Conservation (phyloP, 192 early-diverging fungal genomes). For the Backusella australiensis region DNA sequence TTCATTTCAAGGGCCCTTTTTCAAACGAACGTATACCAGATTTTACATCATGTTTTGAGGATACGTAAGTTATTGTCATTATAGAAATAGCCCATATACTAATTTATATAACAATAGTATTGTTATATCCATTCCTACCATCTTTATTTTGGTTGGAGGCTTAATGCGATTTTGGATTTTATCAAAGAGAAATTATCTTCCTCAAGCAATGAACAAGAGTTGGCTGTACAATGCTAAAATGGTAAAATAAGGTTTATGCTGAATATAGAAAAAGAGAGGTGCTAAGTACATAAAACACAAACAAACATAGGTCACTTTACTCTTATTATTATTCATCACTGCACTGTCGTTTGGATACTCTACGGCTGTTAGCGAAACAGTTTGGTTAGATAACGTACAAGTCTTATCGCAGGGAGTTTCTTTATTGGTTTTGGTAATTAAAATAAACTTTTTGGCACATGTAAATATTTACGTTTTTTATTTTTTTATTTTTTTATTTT, state of each 20-base stretch:
- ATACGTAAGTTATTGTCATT: constrained; percentile 17
- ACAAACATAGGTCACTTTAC: neutral
- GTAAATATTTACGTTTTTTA: neutral
- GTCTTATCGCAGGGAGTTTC: neutral
- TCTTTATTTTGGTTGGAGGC: constrained; percentile 36
- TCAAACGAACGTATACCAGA: constrained; percentile 14
- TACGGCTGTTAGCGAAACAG: neutral
- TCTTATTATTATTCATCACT: neutral
- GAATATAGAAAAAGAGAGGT: neutral
- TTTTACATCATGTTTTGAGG: constrained; percentile 33
- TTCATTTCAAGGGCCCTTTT: constrained; percentile 23
- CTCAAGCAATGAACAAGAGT: constrained; percentile 23
- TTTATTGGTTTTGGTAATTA: constrained; percentile 6
- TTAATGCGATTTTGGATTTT: constrained; percentile 37
- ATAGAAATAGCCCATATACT: neutral
- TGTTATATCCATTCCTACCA: neutral
- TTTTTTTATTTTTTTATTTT: neutral
- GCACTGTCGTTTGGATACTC: neutral
- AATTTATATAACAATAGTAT: neutral
- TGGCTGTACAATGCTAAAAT: constrained; percentile 37
- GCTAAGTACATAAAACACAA: neutral
- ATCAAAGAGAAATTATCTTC: constrained; percentile 26
- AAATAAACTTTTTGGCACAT: neutral
- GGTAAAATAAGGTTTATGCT: constrained; percentile 16
- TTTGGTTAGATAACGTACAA: neutral